Base-by-base conservation (phyloP, 164 flowering plant genomes). In the Chimonanthus salicifolius region DNA sequence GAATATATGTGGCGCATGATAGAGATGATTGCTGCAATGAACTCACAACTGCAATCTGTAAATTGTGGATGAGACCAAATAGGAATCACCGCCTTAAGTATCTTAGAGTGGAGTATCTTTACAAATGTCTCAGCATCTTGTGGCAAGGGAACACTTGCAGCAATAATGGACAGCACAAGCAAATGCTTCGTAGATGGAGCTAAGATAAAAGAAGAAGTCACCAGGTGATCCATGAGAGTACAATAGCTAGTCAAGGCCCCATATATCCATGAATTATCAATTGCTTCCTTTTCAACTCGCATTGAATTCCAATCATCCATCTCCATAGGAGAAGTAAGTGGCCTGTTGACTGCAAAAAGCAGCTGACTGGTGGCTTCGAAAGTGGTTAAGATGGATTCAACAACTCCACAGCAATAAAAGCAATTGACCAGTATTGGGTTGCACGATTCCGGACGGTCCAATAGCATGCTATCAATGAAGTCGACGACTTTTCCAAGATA, bases 341-440 rank as follows among this genome's bases (percentile, higher is more conserved):
- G 78, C 71, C 91, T 84, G 58, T 87, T 90, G 62, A 92, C 88
- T 1, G 97, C 76, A 84, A 89, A 92, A 7, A 91, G 89, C 81
- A 96, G 81, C 76, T 94, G 97, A 82, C 97, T 94, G 47, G 98
- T 96, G 49, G 99, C 99, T 84, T 90, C 92, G 78, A 94, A 96
- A 47, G 98, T 96, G 64, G 94, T 96, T 84, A 96, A 75, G 67
- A 96, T 87, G 45, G 90, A 85, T 49, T 92, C 97, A 75, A 94
- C 64, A 78, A 88, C 97, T 46, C 98, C 98, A 74, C 80, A 85
- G 58, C 92, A 94, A 78, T 92, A 96, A 68, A 96, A 84, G 78
- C 91, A 88, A 83, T 96, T 96, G 58, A 96, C 73, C 71, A 94
- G 44, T 63, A 94, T 78, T 2, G 99, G 89, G 82, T 92, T 92